These are phyloP conservation scores for Phalaenopsis hybrid DNA, from an alignment of 116 monocot genomes.

Conservation along the genomic window DNA sequence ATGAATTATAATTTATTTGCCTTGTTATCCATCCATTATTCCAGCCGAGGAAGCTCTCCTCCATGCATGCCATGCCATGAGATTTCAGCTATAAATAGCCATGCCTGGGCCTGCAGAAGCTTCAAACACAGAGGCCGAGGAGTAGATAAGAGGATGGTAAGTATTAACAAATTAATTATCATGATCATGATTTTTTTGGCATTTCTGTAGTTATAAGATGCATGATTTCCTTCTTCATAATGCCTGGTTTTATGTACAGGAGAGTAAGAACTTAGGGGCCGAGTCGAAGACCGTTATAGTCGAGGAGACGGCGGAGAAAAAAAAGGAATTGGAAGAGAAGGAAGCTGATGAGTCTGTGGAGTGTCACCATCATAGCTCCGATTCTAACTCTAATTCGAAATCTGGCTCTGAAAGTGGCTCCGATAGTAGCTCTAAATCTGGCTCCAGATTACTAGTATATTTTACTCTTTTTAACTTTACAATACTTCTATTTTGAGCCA, in stretches of 20 bases:
- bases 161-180: background rate
- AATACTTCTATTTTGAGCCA: too few species aligned
- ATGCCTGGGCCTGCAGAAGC: background rate
- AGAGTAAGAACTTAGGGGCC: background rate
- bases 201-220: background rate
- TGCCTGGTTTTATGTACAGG: background rate
- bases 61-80: too few species aligned
- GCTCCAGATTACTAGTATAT: background rate
- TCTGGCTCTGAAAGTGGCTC: constrained; percentile 1
- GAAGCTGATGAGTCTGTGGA: background rate
- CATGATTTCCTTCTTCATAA: background rate
- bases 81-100: background rate
- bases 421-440: background rate
- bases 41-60: too few species aligned
- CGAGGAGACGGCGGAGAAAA: background rate
- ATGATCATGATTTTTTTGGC: background rate
- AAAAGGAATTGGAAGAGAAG: background rate
- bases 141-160: background rate
- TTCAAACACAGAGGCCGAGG: background rate
- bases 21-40: too few species aligned
- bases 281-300: background rate
- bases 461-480: too few species aligned
- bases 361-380: background rate
- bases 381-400: background rate
- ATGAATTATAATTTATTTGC: too few species aligned